Conservation (phyloP, 2,329 filamentous ascomycete genomes). For the Lasiodiplodia sp. region DNA sequence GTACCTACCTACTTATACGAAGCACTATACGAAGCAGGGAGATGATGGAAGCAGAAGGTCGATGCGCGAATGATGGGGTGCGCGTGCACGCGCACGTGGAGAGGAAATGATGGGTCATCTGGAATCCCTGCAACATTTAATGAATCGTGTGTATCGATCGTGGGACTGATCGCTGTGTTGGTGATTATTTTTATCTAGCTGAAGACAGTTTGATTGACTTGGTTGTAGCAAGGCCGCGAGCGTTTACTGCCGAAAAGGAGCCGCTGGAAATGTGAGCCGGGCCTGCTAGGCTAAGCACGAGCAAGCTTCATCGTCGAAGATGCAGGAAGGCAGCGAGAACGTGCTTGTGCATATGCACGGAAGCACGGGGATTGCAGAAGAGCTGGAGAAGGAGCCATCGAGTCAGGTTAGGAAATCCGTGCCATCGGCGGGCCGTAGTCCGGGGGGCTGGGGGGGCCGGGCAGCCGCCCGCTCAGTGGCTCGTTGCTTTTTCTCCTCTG, state of each 20-base stretch:
- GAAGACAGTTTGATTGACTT: not conserved
- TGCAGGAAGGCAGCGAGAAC: not conserved
- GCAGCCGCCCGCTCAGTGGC: not conserved
- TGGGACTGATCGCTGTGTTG: not conserved
- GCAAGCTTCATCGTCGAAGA: not conserved
- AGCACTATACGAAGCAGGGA: not conserved
- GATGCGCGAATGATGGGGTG: not conserved
- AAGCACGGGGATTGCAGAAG: slow-evolving; percentile 2
- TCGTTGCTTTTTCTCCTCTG: not conserved
- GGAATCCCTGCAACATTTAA: not conserved
- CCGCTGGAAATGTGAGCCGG: not conserved
- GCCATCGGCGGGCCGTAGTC: slow-evolving; percentile 13
- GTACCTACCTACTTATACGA: not conserved
- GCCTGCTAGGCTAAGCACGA: not conserved
- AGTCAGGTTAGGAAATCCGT: not conserved
- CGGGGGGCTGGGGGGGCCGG: slow-evolving; percentile 4
- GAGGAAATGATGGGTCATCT: not conserved
- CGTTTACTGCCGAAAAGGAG: not conserved
- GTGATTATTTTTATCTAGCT: not conserved
- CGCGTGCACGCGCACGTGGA: not conserved
- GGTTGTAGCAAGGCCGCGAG: slow-evolving; percentile 3
- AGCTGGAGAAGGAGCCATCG: not conserved
- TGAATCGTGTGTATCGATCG: not conserved
- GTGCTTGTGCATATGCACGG: slow-evolving; percentile 22
- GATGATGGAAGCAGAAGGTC: not conserved